Base-by-base conservation (phyloP, 306 rosid species). In the Vigna angularis region DNA sequence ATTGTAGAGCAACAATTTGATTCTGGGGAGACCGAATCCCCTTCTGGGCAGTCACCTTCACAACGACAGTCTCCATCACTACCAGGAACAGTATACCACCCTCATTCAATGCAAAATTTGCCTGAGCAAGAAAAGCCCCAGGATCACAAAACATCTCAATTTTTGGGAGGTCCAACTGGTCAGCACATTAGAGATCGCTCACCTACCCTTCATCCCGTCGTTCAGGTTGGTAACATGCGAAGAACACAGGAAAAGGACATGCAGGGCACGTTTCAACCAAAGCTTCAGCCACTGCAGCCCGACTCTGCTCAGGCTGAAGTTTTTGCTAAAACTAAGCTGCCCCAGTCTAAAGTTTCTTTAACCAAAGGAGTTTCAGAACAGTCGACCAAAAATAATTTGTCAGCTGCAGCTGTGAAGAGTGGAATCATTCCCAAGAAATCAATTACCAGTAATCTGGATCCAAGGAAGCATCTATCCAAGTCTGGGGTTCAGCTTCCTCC, bases 371-470 rank as follows among this genome's bases (percentile, higher is more conserved):
- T 83, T 68, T 81, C 84, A 66, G 89, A 86, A 70, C 84, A 87
- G 72, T 83, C 93, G 24, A 85, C 84, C 82, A 79, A 93, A 45
- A 85, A 87, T 85, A 81, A 86, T 84, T 81, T 93, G 85, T 81
- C 90, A 82, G 93, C 96, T 73, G 90, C 96, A 50, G 88, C 91
- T 68, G 78, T 90, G 91, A 89, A 93, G 78, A 86, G 87, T 75
- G 97, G 96, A 82, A 78, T 87, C 84, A 87, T 89, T 22, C 77
- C 91, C 69, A 84, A 74, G 50, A 87, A 77, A 76, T 78, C 90
- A 73, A 68, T 76, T 72, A 70, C 77, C 56, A 75, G 69, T 84
- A 58, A 75, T 73, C 71, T 38, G 75, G 91, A 80, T 45, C 76
- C 53, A 57, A 90, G 82, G 79, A 83, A 77, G 48, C 74, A 75